phyloP scores from a whole-genome alignment of 306 rosid genomes.

The Cicer chorassanicum region DNA sequence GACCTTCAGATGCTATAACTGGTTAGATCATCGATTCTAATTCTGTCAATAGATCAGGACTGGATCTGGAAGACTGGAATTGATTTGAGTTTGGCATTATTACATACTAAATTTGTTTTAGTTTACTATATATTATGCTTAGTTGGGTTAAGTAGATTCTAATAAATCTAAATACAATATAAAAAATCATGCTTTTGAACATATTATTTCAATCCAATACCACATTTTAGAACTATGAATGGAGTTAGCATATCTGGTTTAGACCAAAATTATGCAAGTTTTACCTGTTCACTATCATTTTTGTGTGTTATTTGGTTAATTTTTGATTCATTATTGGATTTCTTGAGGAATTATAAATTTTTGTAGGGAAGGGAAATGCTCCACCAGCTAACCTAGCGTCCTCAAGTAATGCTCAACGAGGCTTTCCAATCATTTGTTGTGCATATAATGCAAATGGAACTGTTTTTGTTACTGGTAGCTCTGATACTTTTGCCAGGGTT shows the following conservation, averaged over 20 bases:
- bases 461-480: conserved; percentile 91
- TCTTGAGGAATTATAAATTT: conserved; percentile 42
- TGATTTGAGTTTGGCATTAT: conserved; percentile 40
- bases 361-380: conserved; percentile 75
- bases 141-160: conserved; percentile 36
- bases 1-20: conserved; percentile 63
- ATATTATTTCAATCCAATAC: conserved; percentile 25
- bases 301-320: conserved; percentile 32
- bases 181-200: conserved; percentile 3
- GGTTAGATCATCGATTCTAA: conserved; percentile 62
- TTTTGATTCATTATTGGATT: conserved; percentile 35
- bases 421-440: conserved; percentile 84
- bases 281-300: conserved; percentile 43
- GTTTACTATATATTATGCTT: conserved; percentile 27
- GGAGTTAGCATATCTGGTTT: conserved; percentile 18
- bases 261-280: conserved; percentile 29
- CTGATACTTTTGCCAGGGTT: conserved; percentile 91
- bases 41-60: conserved; percentile 37
- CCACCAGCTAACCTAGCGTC: conserved; percentile 60
- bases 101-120: conserved; percentile 37
- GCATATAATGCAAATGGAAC: conserved; percentile 89
- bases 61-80: conserved; percentile 31
- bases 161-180: conserved; percentile 20
- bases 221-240: conserved; percentile 15
- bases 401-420: conserved; percentile 64